Evolutionary conservation across 805 yeast genomes (phyloP).

Genomic region (Teunomyces stri): DNA sequence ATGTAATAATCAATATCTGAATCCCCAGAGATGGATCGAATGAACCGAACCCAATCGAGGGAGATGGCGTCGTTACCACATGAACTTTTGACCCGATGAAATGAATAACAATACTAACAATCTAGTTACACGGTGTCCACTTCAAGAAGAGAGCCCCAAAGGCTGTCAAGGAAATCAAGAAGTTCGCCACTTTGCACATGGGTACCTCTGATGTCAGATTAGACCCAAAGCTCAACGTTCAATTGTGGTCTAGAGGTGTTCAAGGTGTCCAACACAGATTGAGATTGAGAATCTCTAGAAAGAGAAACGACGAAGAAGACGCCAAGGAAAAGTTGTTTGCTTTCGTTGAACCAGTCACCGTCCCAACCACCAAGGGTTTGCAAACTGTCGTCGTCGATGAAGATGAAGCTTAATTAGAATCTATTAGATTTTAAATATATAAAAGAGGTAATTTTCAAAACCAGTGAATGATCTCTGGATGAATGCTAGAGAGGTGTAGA

Average conservation of each 20-base stretch:
- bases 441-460: conserved; percentile 3
- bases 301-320: conserved; percentile 99
- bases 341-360: conserved; percentile 95
- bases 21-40: neutral
- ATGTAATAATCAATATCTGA: conserved; percentile 40
- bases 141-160: conserved; percentile 99
- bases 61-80: conserved; percentile 1
- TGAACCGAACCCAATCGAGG: neutral
- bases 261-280: conserved; percentile 98
- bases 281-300: conserved; percentile 98
- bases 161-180: conserved; percentile 99
- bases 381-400: conserved; percentile 95
- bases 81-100: conserved; percentile 1
- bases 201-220: conserved; percentile 99
- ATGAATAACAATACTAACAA: conserved; percentile 41
- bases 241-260: conserved; percentile 99
- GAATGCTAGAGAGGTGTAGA: neutral
- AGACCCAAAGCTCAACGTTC: conserved; percentile 98
- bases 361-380: conserved; percentile 95
- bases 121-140: conserved; percentile 91
- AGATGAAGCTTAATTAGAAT: conserved; percentile 48
- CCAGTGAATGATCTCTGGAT: neutral
- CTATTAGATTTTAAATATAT: conserved; percentile 5
- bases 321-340: conserved; percentile 98
- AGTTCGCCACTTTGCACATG: conserved; percentile 97